Conservation (phyloP, 2,329 filamentous ascomycete species). For the Aspergillus quadrilineatus region DNA sequence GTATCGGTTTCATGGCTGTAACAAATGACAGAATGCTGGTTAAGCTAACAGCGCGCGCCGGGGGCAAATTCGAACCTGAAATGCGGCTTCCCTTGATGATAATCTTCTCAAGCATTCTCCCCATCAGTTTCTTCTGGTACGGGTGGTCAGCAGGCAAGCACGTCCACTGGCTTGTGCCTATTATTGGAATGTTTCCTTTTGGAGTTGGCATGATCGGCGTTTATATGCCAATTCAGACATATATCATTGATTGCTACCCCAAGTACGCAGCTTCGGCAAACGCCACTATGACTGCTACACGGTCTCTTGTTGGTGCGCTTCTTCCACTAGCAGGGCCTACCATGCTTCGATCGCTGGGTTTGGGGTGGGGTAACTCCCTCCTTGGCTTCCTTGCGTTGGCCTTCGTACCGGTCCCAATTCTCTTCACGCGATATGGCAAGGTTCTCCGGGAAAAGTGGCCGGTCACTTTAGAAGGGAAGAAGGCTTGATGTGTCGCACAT, state of each 20-base stretch:
- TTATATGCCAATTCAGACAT: constrained; percentile 60
- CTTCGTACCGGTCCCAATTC: constrained; percentile 41
- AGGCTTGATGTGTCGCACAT: too few species aligned
- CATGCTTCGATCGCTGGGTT: constrained; percentile 46
- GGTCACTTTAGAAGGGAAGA: not conserved
- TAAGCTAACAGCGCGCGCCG: not conserved
- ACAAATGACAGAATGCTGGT: too few species aligned
- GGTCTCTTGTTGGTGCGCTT: constrained; percentile 56
- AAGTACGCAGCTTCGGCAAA: constrained; percentile 50
- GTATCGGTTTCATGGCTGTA: not conserved
- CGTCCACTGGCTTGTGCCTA: not conserved
- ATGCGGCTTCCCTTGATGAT: not conserved
- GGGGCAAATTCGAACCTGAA: not conserved
- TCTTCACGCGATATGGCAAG: constrained; percentile 12
- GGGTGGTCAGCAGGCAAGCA: not conserved
- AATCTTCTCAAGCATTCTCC: not conserved
- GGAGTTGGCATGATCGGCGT: constrained; percentile 32
- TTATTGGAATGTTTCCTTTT: not conserved
- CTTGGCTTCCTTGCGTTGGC: constrained; percentile 56
- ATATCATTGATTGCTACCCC: constrained; percentile 58
- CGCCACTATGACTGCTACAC: constrained; percentile 55
- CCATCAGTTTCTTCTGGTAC: not conserved
- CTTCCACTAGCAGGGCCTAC: constrained; percentile 60
- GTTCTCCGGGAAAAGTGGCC: constrained; percentile 8
- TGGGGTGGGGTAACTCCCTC: constrained; percentile 53